These are phyloP conservation scores for Ascochyta viciae-villosae DNA, from an alignment of 2,329 filamentous ascomycete species.

Conservation along the genomic window DNA sequence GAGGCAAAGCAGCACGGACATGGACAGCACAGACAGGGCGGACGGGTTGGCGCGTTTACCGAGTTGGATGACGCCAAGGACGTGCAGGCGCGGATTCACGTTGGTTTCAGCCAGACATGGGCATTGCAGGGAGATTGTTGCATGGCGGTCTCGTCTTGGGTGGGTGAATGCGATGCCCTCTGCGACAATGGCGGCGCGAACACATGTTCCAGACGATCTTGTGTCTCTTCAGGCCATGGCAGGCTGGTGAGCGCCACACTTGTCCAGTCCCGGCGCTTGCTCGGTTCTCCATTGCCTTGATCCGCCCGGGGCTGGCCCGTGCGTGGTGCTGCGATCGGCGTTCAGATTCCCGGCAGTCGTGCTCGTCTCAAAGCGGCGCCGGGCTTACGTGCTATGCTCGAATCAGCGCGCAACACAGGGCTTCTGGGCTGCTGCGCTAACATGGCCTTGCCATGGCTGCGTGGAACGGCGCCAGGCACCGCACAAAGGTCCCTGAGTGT, in stretches of 20 bases:
- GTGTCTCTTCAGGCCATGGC: constrained; percentile 36
- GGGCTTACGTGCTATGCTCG: constrained; percentile 23
- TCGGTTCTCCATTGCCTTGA: constrained; percentile 32
- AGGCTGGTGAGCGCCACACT: constrained; percentile 22
- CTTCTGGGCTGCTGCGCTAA: constrained; percentile 23
- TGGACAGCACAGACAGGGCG: no score
- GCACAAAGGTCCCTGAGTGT: constrained; percentile 24
- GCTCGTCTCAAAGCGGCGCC: constrained; percentile 21
- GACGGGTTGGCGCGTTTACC: no score
- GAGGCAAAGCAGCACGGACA: constrained; percentile 24
- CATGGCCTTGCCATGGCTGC: constrained; percentile 18
- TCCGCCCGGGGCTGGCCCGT: constrained; percentile 29
- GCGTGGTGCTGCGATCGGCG: constrained; percentile 34
- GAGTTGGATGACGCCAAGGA: constrained; percentile 35
- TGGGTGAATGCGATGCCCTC: background rate
- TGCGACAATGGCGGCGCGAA: background rate
- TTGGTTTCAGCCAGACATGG: constrained; percentile 11
- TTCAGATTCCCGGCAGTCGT: background rate
- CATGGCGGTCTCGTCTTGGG: constrained; percentile 1
- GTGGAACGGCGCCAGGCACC: constrained; percentile 32
- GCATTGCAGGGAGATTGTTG: background rate
- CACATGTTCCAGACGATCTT: constrained; percentile 25
- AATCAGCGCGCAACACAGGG: constrained; percentile 27
- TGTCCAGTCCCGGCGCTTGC: constrained; percentile 29
- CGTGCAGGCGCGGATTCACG: constrained; percentile 13